A percentile compares a stretch with the other conserved stretches of the same genome.
These are phyloP conservation scores for Westerdykella sp. DNA, from an alignment of 2,329 filamentous ascomycete species.

Conservation along the genomic window DNA sequence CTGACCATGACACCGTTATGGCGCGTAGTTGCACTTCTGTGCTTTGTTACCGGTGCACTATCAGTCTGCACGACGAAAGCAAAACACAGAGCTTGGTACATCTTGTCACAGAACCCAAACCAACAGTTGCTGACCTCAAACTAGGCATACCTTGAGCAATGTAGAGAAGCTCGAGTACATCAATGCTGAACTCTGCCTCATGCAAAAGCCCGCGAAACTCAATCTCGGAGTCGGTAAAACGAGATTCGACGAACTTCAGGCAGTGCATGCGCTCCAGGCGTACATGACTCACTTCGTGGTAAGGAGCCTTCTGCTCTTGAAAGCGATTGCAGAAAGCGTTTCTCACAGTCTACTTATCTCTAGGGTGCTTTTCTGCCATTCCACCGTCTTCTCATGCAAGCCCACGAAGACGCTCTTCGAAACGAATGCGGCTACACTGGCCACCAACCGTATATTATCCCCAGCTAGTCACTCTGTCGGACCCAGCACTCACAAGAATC, in stretches of 20 bases:
- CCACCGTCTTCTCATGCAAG: constrained; percentile 29
- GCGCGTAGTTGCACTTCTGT: not conserved
- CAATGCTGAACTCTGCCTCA: constrained; percentile 12
- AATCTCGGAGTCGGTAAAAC: constrained; percentile 3
- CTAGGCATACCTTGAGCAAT: constrained; percentile 6
- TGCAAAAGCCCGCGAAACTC: constrained; percentile 7
- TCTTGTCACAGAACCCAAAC: not conserved
- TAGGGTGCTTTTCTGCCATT: constrained; percentile 31
- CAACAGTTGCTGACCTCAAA: not conserved
- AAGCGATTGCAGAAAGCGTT: not conserved
- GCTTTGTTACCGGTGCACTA: not conserved
- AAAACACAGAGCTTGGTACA: constrained; percentile 5
- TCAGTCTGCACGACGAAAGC: not conserved
- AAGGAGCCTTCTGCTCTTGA: not conserved
- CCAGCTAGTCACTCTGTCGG: no score
- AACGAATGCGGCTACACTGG: constrained; percentile 30
- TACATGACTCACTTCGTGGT: constrained; percentile 7
- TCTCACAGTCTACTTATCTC: not conserved
- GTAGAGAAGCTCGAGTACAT: constrained; percentile 10
- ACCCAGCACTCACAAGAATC: not conserved
- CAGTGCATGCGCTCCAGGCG: constrained; percentile 5
- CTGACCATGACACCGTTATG: not conserved
- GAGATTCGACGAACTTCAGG: constrained; percentile 12
- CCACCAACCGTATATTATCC: constrained; percentile 18
- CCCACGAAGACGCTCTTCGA: constrained; percentile 27